Percentiles rank a stretch among this genome's conserved stretches.
phyloP scores from a whole-genome alignment of 352 stramenopile genomes.

The Globisporangium paroecandrum region DNA sequence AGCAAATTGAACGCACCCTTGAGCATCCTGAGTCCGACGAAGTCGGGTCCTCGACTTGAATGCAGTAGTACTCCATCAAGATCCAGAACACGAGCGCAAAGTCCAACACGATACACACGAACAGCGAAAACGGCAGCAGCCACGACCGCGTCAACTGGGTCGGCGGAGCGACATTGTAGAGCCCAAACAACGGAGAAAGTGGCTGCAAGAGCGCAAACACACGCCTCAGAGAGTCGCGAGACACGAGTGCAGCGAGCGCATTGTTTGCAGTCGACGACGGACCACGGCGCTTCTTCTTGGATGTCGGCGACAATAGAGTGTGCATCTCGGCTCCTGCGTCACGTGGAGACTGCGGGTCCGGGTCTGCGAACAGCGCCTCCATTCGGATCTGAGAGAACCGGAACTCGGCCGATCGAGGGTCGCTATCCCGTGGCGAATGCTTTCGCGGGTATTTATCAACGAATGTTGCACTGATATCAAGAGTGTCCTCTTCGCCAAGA shows the following conservation, averaged over 20 bases:
- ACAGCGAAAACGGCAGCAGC: constrained; percentile 42
- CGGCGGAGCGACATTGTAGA: constrained; percentile 42
- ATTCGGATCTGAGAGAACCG: constrained; percentile 74
- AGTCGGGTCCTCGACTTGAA: constrained; percentile 82
- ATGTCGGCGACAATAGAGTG: constrained; percentile 20
- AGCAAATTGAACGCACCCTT: constrained; percentile 36
- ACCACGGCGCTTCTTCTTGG: constrained; percentile 15
- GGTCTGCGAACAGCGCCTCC: constrained; percentile 62
- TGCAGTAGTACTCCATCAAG: constrained; percentile 82
- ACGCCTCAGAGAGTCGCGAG: constrained; percentile 10
- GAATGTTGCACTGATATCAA: neutral
- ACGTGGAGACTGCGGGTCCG: constrained; percentile 10
- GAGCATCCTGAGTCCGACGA: constrained; percentile 69
- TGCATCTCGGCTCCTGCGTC: constrained; percentile 10
- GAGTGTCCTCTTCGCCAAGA: constrained; percentile 7
- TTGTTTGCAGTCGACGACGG: constrained; percentile 12
- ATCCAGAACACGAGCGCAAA: constrained; percentile 69
- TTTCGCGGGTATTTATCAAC: neutral
- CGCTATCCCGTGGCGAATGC: constrained; percentile 11
- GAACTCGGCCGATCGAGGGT: constrained; percentile 60
- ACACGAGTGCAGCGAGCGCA: constrained; percentile 18
- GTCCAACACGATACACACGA: constrained; percentile 67
- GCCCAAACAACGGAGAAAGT: constrained; percentile 55
- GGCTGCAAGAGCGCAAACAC: constrained; percentile 37
- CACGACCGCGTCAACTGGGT: constrained; percentile 21